These are phyloP conservation scores for Isabelozyma gotoi DNA, from an alignment of 805 yeast species.

Conservation along the genomic window DNA sequence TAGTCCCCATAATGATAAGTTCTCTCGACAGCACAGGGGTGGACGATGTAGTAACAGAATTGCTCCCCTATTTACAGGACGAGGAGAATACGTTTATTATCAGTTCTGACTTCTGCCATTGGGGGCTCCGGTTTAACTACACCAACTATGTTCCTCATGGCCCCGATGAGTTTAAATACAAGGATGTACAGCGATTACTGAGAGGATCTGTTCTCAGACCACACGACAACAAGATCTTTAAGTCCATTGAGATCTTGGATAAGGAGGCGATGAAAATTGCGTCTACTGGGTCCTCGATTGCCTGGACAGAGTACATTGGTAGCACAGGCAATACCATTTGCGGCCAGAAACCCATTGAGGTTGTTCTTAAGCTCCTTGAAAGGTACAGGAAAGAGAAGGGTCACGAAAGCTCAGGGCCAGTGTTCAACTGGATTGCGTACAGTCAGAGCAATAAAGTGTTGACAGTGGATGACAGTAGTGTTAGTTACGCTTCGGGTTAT, in stretches of 20 bases:
- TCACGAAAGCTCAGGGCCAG: conserved; percentile 16
- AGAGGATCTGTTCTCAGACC: too few species aligned
- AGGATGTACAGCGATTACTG: too few species aligned
- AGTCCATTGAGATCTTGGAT: conserved; percentile 76
- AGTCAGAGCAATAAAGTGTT: conserved; percentile 66
- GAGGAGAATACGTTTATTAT: conserved; percentile 67
- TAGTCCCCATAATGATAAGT: conserved; percentile 83
- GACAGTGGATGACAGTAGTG: conserved; percentile 64
- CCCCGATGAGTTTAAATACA: too few species aligned
- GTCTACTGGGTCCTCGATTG: conserved; percentile 50
- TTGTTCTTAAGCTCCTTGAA: conserved; percentile 59
- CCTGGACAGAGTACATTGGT: conserved; percentile 68
- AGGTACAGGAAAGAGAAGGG: not conserved
- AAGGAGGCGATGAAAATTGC: conserved; percentile 64
- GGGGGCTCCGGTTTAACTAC: conserved; percentile 58
- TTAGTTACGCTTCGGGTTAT: conserved; percentile 87
- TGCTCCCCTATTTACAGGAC: conserved; percentile 55
- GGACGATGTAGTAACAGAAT: conserved; percentile 44
- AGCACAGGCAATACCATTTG: conserved; percentile 87
- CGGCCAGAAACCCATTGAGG: conserved; percentile 80
- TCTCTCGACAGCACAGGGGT: conserved; percentile 52
- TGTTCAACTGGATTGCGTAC: conserved; percentile 74
- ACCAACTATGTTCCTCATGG: conserved; percentile 36
- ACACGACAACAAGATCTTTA: conserved; percentile 51
- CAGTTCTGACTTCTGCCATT: conserved; percentile 93